Evolutionary conservation across 441 rosid species (phyloP).

Genomic region (Kokia cookei): DNA sequence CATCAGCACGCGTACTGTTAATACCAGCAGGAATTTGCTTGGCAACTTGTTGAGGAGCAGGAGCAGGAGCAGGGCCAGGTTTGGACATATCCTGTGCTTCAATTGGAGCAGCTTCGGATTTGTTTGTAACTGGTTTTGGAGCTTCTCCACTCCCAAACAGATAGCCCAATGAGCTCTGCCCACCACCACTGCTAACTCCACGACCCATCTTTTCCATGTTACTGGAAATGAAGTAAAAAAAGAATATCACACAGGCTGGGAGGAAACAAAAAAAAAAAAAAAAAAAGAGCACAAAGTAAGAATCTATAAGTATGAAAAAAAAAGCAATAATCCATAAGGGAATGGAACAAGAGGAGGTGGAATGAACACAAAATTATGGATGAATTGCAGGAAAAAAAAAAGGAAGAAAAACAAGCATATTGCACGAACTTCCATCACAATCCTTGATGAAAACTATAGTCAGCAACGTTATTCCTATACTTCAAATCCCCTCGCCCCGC

Average conservation of each 20-base stretch:
- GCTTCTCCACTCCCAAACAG: constrained; percentile 63
- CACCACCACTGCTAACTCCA: constrained; percentile 79
- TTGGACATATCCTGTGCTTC: constrained; percentile 25
- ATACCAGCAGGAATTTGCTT: constrained; percentile 73
- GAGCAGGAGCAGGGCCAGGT: constrained; percentile 18
- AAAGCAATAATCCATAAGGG: background rate
- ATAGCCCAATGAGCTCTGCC: constrained; percentile 73
- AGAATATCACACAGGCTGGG: background rate
- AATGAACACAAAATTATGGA: background rate
- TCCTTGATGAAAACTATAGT: background rate
- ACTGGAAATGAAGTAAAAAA: background rate
- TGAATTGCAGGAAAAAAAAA: background rate
- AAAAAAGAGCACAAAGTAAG: background rate
- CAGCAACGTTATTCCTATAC: background rate
- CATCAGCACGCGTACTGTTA: constrained; percentile 61
- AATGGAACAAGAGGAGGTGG: background rate
- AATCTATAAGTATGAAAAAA: background rate
- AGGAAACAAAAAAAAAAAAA: background rate
- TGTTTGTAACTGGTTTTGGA: constrained; percentile 45
- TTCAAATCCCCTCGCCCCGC: background rate
- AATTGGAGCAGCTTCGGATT: constrained; percentile 24
- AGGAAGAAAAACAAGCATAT: background rate
- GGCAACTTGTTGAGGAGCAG: constrained; percentile 29
- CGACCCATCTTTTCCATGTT: constrained; percentile 52
- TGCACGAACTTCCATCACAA: background rate